phyloP scores from a whole-genome alignment of 2,329 filamentous ascomycete species.

The Penicillium corylophilum region DNA sequence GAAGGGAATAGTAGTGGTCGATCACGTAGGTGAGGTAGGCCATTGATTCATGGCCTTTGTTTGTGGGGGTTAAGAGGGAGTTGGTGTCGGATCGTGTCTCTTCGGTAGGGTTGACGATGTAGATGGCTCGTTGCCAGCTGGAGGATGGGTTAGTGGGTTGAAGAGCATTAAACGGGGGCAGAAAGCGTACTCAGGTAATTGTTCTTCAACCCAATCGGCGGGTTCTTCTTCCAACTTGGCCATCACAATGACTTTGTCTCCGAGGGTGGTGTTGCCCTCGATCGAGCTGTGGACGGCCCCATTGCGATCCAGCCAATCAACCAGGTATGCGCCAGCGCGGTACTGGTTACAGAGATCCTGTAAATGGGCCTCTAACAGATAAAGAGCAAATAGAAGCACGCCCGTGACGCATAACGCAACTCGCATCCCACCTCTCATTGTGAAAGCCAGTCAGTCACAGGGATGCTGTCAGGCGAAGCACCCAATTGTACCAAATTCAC shows the following conservation, averaged over 20 bases:
- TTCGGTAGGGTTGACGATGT: constrained; percentile 41
- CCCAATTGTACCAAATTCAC: constrained; percentile 8
- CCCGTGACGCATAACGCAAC: constrained; percentile 25
- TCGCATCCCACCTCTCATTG: constrained; percentile 34
- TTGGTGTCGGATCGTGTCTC: constrained; percentile 18
- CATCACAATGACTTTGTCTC: constrained; percentile 47
- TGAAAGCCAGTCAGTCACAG: constrained; percentile 8
- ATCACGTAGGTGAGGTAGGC: constrained; percentile 50
- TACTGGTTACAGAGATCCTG: constrained; percentile 38
- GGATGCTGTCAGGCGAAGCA: constrained; percentile 5
- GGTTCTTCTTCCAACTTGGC: constrained; percentile 46
- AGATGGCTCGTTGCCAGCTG: constrained; percentile 50
- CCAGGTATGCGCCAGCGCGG: constrained; percentile 36
- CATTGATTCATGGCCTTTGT: constrained; percentile 50
- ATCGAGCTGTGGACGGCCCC: constrained; percentile 4
- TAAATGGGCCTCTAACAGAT: constrained; percentile 33
- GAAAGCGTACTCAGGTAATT: constrained; percentile 47
- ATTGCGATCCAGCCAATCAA: constrained; percentile 29
- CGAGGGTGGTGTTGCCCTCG: constrained; percentile 9
- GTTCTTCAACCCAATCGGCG: constrained; percentile 45
- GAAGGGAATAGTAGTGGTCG: constrained; percentile 48
- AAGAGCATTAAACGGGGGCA: not conserved
- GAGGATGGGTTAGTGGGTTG: not conserved
- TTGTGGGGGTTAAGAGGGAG: constrained; percentile 34
- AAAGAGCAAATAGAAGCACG: constrained; percentile 29